Evolutionary conservation across 1,139 yeast genomes (phyloP).

Genomic region (Maudiozyma humilis): DNA sequence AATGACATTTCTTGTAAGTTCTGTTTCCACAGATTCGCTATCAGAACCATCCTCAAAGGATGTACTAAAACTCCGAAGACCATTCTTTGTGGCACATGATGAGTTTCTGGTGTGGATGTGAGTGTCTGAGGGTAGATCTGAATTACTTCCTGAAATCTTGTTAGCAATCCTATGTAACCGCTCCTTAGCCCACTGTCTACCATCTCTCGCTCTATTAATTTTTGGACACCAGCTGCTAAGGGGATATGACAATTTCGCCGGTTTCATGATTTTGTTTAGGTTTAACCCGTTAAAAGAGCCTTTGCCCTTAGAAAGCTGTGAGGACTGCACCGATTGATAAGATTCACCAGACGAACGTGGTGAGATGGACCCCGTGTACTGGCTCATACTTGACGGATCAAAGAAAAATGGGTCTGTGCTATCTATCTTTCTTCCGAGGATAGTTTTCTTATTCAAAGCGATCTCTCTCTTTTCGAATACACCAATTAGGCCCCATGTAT

Average conservation of each 20-base stretch:
- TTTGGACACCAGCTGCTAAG: slow-evolving; percentile 13
- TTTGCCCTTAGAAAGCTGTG: background rate
- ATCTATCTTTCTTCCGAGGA: slow-evolving; percentile 28
- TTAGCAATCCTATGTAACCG: too few relatives aligned
- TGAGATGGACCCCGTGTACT: background rate
- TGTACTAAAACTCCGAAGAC: slow-evolving; percentile 1
- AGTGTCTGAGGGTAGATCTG: background rate
- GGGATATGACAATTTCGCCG: slow-evolving; percentile 9
- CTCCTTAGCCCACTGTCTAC: slow-evolving; percentile 1
- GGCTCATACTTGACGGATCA: slow-evolving; percentile 15
- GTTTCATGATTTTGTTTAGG: background rate
- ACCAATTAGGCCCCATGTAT: slow-evolving; percentile 29
- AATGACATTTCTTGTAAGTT: slow-evolving; percentile 13
- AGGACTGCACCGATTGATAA: background rate
- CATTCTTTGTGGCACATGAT: background rate
- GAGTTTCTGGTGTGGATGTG: background rate
- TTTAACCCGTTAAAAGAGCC: background rate
- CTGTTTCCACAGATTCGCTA: slow-evolving; percentile 13
- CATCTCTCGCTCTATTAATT: slow-evolving; percentile 9
- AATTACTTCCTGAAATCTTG: too few relatives aligned
- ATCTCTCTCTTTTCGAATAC: slow-evolving; percentile 26
- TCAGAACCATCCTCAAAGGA: slow-evolving; percentile 4
- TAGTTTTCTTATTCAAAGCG: slow-evolving; percentile 21
- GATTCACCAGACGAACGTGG: background rate
- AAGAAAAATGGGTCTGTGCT: slow-evolving; percentile 25